Percentiles rank a stretch among this genome's conserved stretches.
Conservation (phyloP, 805 yeast species). For the Wickerhamiella sergipiensis region DNA sequence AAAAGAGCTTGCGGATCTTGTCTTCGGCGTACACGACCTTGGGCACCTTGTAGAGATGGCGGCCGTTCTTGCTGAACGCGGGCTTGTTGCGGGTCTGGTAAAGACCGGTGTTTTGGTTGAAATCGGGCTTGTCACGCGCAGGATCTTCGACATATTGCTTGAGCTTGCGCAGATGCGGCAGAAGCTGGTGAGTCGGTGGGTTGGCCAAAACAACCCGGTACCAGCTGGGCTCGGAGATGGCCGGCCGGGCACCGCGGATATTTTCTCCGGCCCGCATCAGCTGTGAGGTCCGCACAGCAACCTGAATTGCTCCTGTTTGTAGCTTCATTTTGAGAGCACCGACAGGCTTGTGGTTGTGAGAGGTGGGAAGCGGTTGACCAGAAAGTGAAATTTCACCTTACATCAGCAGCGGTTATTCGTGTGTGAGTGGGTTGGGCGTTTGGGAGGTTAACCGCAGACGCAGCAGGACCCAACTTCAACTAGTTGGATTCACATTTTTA, state of each 20-base stretch:
- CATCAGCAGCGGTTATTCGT: neutral
- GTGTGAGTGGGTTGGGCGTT: neutral
- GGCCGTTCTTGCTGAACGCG: slow-evolving; percentile 21
- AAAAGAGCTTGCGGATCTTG: slow-evolving; percentile 66
- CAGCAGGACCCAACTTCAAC: too few species aligned
- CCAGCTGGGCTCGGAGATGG: slow-evolving; percentile 74
- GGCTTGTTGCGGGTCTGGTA: slow-evolving; percentile 35
- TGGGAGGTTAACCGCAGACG: too few species aligned
- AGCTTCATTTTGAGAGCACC: slow-evolving; percentile 41
- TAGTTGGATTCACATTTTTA: too few species aligned
- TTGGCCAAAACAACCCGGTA: slow-evolving; percentile 66
- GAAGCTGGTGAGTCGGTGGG: slow-evolving; percentile 63
- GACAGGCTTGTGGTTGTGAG: neutral
- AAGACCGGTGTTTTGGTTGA: slow-evolving; percentile 12
- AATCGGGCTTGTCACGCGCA: slow-evolving; percentile 5
- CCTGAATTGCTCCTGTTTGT: slow-evolving; percentile 60
- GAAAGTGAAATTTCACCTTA: slow-evolving; percentile 8
- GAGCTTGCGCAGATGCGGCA: slow-evolving; percentile 28
- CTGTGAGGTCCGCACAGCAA: slow-evolving; percentile 70
- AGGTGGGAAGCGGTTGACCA: neutral
- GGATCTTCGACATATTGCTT: slow-evolving; percentile 14
- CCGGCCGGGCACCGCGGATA: slow-evolving; percentile 13
- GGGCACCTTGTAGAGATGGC: slow-evolving; percentile 37
- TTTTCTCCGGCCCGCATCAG: slow-evolving; percentile 53
- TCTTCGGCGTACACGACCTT: slow-evolving; percentile 58